Base-by-base conservation (phyloP, 2,329 filamentous ascomycete genomes). In the Trichoderma guizhouense region DNA sequence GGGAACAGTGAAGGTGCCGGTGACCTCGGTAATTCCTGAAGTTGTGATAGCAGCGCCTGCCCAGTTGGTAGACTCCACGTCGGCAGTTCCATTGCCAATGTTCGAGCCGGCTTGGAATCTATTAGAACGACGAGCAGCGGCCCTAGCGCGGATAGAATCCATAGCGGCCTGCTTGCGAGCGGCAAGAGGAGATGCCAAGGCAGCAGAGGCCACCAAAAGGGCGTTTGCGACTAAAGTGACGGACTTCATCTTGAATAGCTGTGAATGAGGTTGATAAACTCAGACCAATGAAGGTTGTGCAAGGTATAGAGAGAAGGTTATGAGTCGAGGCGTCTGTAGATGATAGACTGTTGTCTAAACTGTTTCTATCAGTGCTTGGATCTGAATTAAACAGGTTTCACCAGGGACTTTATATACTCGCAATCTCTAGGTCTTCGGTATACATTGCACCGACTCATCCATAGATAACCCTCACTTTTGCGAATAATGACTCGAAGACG, bases 391-490 rank as follows among this genome's bases (percentile, higher is more conserved):
- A 28, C 21, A n/a, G 64, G 32, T 12, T 26, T 18, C 47, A 21
- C 28, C 24, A 30, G 32, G 47, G 64, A 39, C 64, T 67, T 67
- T 67, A 67, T 67, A 67, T 67, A 67, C 21, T 39, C 57, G 21
- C 32, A 21, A 57, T 28, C 21, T 11, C 36, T 39, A 18, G 36
- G 36, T 39, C 24, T 6, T 66, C 21, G 11, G 47, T 28, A 36
- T 57, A 66, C 39, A 55, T 9, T 55, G 63, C 14, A 8, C 64
- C 64, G 64, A 55, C 14, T 28, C 32, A 55, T 55, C 47, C 24
- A 7, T 18, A 4, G 6, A 39, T 57, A 28, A 14, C 21, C 6
- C 64, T 57, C 51, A 39, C 2, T 39, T 28, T 15, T 28, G 21
- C 28, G 18, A 53, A 55, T 21, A 39, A 39, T n/a, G 47, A 12